These are phyloP conservation scores for Jacaranda mimosifolia DNA, from an alignment of 257 asterid genomes.

Conservation along the genomic window DNA sequence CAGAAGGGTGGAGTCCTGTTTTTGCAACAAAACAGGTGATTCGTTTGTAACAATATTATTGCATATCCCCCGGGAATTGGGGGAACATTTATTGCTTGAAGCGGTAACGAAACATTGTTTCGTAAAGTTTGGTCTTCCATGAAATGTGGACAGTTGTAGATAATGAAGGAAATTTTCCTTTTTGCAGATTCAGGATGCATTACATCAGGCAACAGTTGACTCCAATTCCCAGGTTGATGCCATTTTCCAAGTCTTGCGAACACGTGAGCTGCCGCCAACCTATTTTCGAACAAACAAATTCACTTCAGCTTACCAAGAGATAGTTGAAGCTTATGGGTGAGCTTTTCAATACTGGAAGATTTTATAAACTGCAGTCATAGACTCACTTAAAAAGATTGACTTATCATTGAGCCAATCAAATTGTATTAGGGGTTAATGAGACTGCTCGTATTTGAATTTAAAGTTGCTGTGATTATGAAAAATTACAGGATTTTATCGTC, in stretches of 20 bases:
- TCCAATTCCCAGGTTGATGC: slow-evolving; percentile 96
- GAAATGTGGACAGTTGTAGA: slow-evolving; percentile 17
- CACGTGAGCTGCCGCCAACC: slow-evolving; percentile 97
- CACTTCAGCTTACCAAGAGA: slow-evolving; percentile 90
- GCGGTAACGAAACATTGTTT: slow-evolving; percentile 15
- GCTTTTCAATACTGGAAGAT: slow-evolving; percentile 41
- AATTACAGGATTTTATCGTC: neutral
- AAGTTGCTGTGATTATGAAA: neutral
- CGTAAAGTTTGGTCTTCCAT: slow-evolving; percentile 22
- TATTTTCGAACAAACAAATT: slow-evolving; percentile 89
- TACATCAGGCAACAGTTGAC: slow-evolving; percentile 79
- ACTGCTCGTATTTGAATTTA: slow-evolving; percentile 10
- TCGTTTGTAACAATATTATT: slow-evolving; percentile 7
- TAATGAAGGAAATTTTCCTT: neutral
- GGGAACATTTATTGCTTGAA: slow-evolving; percentile 5
- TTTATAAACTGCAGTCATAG: slow-evolving; percentile 2
- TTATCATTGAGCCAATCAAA: slow-evolving; percentile 18
- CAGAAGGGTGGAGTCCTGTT: slow-evolving; percentile 99
- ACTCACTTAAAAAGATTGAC: slow-evolving; percentile 20
- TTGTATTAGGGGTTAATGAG: slow-evolving; percentile 6
- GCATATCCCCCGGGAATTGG: neutral
- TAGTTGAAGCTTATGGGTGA: slow-evolving; percentile 99
- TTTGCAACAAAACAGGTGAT: slow-evolving; percentile 89
- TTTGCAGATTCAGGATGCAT: slow-evolving; percentile 83
- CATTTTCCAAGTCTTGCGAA: slow-evolving; percentile 82